A percentile compares a stretch with the other conserved stretches of the same genome.
These are phyloP conservation scores for Carallia brachiata DNA, from an alignment of 345 rosid genomes.

Conservation along the genomic window DNA sequence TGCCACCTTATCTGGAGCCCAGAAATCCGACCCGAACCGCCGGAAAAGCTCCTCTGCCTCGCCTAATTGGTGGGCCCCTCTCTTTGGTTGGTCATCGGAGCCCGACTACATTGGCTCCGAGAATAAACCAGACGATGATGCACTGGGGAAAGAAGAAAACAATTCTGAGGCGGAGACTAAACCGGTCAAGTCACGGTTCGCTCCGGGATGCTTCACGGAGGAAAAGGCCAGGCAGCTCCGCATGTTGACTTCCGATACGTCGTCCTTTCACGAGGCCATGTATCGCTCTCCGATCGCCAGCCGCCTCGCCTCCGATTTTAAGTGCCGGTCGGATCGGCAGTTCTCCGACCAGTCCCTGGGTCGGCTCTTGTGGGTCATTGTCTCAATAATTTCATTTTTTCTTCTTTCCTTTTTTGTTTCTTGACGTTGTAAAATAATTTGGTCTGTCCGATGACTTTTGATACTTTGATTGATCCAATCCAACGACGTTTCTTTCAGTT, in stretches of 20 bases:
- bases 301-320: conserved; percentile 52
- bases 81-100: conserved; percentile 54
- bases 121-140: neutral
- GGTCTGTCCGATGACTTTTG: no score
- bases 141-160: neutral
- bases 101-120: conserved; percentile 47
- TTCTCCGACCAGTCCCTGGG: no score
- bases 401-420: no score
- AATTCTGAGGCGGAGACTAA: conserved; percentile 14
- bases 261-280: conserved; percentile 62
- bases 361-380: no score
- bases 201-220: conserved; percentile 50
- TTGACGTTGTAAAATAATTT: no score
- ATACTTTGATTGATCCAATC: no score
- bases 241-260: conserved; percentile 40
- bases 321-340: conserved; percentile 23
- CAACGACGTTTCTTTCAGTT: no score
- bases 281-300: conserved; percentile 70
- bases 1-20: conserved; percentile 16
- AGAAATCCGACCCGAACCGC: conserved; percentile 15
- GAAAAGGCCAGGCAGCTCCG: conserved; percentile 64
- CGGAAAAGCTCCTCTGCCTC: conserved; percentile 18
- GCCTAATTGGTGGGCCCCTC: conserved; percentile 52
- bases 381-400: no score
- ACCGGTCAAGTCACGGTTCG: conserved; percentile 26